Evolutionary conservation across 2,329 filamentous ascomycete species (phyloP).

Genomic region (Neopestalotiopsis rosae): DNA sequence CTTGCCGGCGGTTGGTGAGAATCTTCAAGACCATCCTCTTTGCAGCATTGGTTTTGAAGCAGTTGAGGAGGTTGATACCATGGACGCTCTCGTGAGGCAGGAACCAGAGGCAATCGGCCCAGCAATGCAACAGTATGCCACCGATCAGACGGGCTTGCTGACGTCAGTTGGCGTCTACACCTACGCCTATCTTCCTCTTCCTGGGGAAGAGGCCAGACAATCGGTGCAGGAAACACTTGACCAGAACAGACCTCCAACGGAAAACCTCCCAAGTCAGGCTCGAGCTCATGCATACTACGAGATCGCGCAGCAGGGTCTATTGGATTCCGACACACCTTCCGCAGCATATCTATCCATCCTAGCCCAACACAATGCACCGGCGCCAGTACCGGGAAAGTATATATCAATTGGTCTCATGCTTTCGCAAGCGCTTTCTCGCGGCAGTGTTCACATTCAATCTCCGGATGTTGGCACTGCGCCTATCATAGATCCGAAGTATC

Average conservation of each 20-base stretch:
- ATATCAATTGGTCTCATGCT: background rate
- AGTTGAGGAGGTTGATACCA: background rate
- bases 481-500: background rate
- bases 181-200: background rate
- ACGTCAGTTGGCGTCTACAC: background rate
- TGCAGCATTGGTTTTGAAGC: background rate
- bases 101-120: background rate
- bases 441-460: constrained; percentile 3
- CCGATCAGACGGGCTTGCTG: background rate
- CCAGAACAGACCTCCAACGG: background rate
- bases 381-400: background rate
- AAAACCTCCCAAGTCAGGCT: background rate
- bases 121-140: background rate
- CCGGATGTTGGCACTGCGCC: background rate
- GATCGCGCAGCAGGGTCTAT: background rate
- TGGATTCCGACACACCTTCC: background rate
- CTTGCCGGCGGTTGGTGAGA: constrained; percentile 55
- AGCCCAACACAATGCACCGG: background rate
- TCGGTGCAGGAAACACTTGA: too few species aligned
- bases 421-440: background rate
- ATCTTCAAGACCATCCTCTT: constrained; percentile 48
- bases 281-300: background rate
- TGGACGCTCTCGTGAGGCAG: background rate
- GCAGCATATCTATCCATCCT: background rate
- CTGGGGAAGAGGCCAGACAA: background rate